Evolutionary conservation across 2,329 filamentous ascomycete genomes (phyloP).

Genomic region (Ceratocystis albifundus): DNA sequence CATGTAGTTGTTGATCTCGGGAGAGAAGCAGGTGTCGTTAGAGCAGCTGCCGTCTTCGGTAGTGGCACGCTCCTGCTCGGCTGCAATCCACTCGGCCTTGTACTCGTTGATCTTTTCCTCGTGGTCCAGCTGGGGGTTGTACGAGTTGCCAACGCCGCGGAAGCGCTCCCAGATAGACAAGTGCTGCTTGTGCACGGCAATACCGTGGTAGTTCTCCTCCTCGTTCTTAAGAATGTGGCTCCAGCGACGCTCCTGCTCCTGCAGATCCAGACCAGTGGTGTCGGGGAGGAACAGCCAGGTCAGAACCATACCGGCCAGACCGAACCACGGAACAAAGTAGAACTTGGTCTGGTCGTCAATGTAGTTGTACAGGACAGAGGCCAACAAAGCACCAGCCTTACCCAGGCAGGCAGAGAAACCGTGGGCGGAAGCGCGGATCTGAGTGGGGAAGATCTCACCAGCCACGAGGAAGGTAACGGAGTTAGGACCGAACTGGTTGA

Average conservation of each 20-base stretch:
- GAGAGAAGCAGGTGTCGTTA: conserved; percentile 28
- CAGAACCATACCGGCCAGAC: conserved; percentile 71
- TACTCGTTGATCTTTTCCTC: conserved; percentile 77
- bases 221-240: conserved; percentile 68
- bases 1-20: conserved; percentile 22
- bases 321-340: conserved; percentile 91
- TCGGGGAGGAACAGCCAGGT: conserved; percentile 86
- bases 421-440: conserved; percentile 84
- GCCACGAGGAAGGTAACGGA: conserved; percentile 91
- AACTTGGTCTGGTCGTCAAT: conserved; percentile 77
- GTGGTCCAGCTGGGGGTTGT: conserved; percentile 73
- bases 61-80: conserved; percentile 37
- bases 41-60: conserved; percentile 34
- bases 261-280: conserved; percentile 89
- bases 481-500: conserved; percentile 98
- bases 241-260: conserved; percentile 95
- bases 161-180: conserved; percentile 79
- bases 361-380: conserved; percentile 88
- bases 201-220: conserved; percentile 76
- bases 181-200: conserved; percentile 82
- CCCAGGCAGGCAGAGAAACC: conserved; percentile 87
- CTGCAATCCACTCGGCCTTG: conserved; percentile 49
- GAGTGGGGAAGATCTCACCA: conserved; percentile 91
- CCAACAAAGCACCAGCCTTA: conserved; percentile 77
- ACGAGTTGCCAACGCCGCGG: conserved; percentile 65